These are phyloP conservation scores for Xylaria multiplex DNA, from an alignment of 2,329 filamentous ascomycete genomes.

Conservation along the genomic window DNA sequence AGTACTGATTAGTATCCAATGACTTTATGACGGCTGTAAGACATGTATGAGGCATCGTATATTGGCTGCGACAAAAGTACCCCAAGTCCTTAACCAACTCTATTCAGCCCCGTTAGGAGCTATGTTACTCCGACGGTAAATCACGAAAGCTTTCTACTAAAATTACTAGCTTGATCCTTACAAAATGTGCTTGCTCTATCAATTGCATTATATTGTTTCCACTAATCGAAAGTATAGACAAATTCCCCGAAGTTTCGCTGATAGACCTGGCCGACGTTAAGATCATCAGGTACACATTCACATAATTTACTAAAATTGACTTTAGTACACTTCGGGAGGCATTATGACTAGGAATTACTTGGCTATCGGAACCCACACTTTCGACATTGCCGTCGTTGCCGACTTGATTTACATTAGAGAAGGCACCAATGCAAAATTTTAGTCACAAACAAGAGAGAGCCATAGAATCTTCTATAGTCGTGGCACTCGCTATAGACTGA, in stretches of 20 bases:
- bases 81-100: too few relatives aligned
- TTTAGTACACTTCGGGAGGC: conserved; percentile 15
- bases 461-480: background rate
- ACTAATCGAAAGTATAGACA: conserved; percentile 15
- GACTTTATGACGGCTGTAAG: too few relatives aligned
- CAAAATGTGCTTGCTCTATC: background rate
- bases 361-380: conserved; percentile 14
- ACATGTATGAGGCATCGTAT: too few relatives aligned
- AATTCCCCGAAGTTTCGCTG: background rate
- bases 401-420: conserved; percentile 12
- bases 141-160: background rate
- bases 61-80: too few relatives aligned
- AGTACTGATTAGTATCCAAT: too few relatives aligned
- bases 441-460: conserved; percentile 20
- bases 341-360: background rate
- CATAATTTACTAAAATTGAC: conserved; percentile 13
- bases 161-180: background rate
- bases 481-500: conserved; percentile 21
- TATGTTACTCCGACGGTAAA: background rate
- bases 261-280: background rate
- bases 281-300: conserved; percentile 6
- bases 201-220: conserved; percentile 5
- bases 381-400: background rate
- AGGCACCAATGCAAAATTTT: conserved; percentile 23
- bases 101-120: too few relatives aligned